Conservation (phyloP, 2,329 filamentous ascomycete genomes). For the Diaporthe eres region DNA sequence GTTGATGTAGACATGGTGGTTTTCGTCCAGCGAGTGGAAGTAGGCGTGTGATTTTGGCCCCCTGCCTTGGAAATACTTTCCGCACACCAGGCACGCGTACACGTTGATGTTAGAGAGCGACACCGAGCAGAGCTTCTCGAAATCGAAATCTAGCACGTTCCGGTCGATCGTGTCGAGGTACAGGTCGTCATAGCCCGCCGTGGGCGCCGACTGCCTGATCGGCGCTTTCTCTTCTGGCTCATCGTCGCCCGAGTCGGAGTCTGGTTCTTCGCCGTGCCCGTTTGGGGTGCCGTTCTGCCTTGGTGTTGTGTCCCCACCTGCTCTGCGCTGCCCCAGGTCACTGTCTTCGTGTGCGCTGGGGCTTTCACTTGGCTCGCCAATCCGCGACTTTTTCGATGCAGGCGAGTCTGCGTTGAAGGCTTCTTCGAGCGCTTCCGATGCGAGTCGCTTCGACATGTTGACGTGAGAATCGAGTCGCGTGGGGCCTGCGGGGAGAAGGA, state of each 20-base stretch:
- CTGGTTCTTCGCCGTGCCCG: slow-evolving; percentile 53
- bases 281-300: slow-evolving; percentile 46
- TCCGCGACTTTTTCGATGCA: slow-evolving; percentile 70
- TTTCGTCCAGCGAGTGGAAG: slow-evolving; percentile 95
- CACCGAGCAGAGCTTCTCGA: slow-evolving; percentile 97
- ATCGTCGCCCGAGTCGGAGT: slow-evolving; percentile 56
- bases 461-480: slow-evolving; percentile 53
- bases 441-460: slow-evolving; percentile 62
- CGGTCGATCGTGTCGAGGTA: slow-evolving; percentile 98
- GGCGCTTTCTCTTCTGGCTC: slow-evolving; percentile 58
- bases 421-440: slow-evolving; percentile 73
- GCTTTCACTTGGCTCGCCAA: slow-evolving; percentile 55
- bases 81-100: slow-evolving; percentile 96
- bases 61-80: slow-evolving; percentile 96
- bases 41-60: slow-evolving; percentile 97
- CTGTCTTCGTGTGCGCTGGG: slow-evolving; percentile 49
- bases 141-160: slow-evolving; percentile 95
- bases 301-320: slow-evolving; percentile 33
- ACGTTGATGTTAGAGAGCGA: slow-evolving; percentile 98
- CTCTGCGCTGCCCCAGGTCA: slow-evolving; percentile 50
- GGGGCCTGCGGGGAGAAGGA: not conserved
- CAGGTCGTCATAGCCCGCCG: slow-evolving; percentile 92
- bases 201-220: slow-evolving; percentile 81
- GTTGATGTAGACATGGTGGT: slow-evolving; percentile 98
- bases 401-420: slow-evolving; percentile 68